Conservation (phyloP, 345 rosid species). For the Draba incana region DNA sequence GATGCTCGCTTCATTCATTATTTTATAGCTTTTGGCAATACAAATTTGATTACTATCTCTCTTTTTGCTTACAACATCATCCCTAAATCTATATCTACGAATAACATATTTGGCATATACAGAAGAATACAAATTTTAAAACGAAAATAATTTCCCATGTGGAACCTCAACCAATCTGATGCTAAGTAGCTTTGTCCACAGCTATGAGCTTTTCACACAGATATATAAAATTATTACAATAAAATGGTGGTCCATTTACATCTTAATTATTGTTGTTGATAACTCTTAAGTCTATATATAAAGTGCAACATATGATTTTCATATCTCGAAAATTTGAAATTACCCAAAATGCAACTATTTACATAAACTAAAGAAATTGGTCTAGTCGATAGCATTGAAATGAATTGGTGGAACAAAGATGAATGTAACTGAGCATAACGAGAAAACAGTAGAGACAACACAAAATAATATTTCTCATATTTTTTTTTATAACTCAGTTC, state of each 20-base stretch:
- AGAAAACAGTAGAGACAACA: background rate
- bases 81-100: no score
- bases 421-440: background rate
- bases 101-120: background rate
- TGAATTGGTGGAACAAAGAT: background rate
- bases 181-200: constrained; percentile 32
- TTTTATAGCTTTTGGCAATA: no score
- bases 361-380: background rate
- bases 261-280: background rate
- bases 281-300: background rate
- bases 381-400: background rate
- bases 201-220: background rate
- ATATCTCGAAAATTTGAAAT: background rate
- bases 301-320: background rate
- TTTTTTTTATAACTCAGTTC: no score
- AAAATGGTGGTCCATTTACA: constrained; percentile 21
- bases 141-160: constrained; percentile 24
- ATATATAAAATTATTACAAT: background rate
- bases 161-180: constrained; percentile 38
- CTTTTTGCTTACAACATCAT: no score
- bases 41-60: no score
- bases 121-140: constrained; percentile 8
- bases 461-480: no score
- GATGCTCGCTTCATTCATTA: no score
- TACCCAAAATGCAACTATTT: background rate